phyloP scores from a whole-genome alignment of 495 filamentous ascomycete species.

The Platismatia glauca region DNA sequence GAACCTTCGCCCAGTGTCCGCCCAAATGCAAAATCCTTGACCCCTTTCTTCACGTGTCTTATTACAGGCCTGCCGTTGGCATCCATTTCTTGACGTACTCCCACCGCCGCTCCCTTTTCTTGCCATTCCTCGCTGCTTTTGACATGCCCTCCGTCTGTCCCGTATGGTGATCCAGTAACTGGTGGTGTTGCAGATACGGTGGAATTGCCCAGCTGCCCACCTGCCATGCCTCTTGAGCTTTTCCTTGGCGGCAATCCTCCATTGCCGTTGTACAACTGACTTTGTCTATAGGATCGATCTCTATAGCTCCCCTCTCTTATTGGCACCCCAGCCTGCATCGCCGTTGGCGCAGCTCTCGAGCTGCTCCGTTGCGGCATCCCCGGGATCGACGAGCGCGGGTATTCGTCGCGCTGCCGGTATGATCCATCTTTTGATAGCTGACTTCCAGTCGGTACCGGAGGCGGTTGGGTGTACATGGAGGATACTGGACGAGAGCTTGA shows the following conservation, averaged over 20 bases:
- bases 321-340: slow-evolving; percentile 54
- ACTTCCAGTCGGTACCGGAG: slow-evolving; percentile 24
- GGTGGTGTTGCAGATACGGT: slow-evolving; percentile 25
- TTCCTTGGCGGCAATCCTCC: slow-evolving; percentile 55
- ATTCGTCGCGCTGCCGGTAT: slow-evolving; percentile 54
- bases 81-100: slow-evolving; percentile 68
- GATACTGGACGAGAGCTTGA: slow-evolving; percentile 46
- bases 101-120: slow-evolving; percentile 79
- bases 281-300: slow-evolving; percentile 56
- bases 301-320: slow-evolving; percentile 62
- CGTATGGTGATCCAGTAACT: slow-evolving; percentile 43
- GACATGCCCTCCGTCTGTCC: slow-evolving; percentile 53
- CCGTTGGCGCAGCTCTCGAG: slow-evolving; percentile 52
- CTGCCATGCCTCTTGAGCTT: slow-evolving; percentile 54
- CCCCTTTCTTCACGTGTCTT: slow-evolving; percentile 87
- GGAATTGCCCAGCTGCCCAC: slow-evolving; percentile 37
- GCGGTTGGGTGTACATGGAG: slow-evolving; percentile 44
- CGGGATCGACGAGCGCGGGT: slow-evolving; percentile 53
- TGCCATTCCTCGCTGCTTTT: slow-evolving; percentile 89
- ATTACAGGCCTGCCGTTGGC: slow-evolving; percentile 72
- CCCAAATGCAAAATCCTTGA: slow-evolving; percentile 93
- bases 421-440: slow-evolving; percentile 39
- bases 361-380: slow-evolving; percentile 47
- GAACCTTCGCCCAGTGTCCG: slow-evolving; percentile 90
- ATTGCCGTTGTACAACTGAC: slow-evolving; percentile 39